Base-by-base conservation (phyloP, 176 grass and related monocot genomes). In the sorghum (Sorghum bicolor) region DNA sequence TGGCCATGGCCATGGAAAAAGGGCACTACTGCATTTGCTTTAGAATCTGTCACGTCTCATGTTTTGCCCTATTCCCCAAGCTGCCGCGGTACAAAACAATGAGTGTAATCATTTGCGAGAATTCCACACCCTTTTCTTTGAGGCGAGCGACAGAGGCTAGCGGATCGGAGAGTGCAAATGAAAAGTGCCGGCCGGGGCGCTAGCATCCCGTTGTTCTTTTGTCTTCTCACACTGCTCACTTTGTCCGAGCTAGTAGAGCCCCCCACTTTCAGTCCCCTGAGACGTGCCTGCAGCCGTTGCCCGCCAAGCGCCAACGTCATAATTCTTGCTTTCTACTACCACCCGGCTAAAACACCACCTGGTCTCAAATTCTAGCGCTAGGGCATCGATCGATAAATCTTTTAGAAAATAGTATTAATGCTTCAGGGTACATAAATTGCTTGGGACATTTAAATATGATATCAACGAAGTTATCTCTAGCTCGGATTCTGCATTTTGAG, bases 11-110 rank as follows among this genome's bases (percentile, higher is more conserved):
- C 65, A 72, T n/a, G 41, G 78, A 57, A 64, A 77, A 86, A 78
- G 33, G 63, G 40, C 70, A 58, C 22, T 64, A 29, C 57, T 20
- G 38, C 29, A 30, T 14, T 50, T 58, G 78, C 83, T 90, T 72
- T 90, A 82, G 72, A 86, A 82, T 86, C 83, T 90, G 65, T 90
- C 88, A 73, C 64, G 79, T 90, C 79, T 79, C 79, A 83, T 83
- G 74, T 83, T 85, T 89, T 74, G 67, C 67, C 74, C 79, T 71
- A 87, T 74, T 82, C 41, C 58, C 79, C 33, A 25, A 61, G n/a
- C 57, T 62, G 88, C 62, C 70, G 70, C 74, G 77, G 83, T 78
- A 58, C 64, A 57, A 57, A 74, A 79, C 79, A 79, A 86, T 74
- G 73, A 53, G 41, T 67, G 84, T 83, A 83, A 90, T 90, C 84